A percentile compares a stretch with the other conserved stretches of the same genome.
Evolutionary conservation across 2,329 filamentous ascomycete species (phyloP).

Genomic region (Neobulgaria alba): DNA sequence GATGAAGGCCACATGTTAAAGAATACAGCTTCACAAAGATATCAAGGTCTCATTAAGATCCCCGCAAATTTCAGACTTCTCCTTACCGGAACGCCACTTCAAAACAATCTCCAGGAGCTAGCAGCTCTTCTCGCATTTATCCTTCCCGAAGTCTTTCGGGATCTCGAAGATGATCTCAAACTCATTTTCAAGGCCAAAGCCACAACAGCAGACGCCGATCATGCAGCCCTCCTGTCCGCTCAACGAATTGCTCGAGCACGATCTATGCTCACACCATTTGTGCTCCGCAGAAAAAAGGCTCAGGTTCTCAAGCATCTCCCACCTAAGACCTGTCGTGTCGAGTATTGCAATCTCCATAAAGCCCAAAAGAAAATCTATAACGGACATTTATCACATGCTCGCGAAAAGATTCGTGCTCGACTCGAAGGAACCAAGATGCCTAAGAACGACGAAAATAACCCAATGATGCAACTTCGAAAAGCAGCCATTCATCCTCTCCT

Average conservation of each 20-base stretch:
- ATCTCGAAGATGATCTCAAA: slow-evolving; percentile 69
- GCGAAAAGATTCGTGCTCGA: slow-evolving; percentile 47
- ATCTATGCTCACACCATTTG: slow-evolving; percentile 90
- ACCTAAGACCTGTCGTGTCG: slow-evolving; percentile 66
- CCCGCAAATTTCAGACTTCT: slow-evolving; percentile 76
- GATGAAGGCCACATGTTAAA: slow-evolving; percentile 94
- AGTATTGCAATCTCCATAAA: slow-evolving; percentile 71
- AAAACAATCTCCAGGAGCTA: slow-evolving; percentile 91
- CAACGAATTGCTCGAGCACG: slow-evolving; percentile 81
- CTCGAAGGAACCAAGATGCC: slow-evolving; percentile 42
- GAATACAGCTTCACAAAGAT: slow-evolving; percentile 75
- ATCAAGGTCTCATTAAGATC: slow-evolving; percentile 70
- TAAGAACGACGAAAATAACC: slow-evolving; percentile 53
- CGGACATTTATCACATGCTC: slow-evolving; percentile 54
- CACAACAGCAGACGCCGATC: slow-evolving; percentile 67
- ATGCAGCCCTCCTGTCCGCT: slow-evolving; percentile 76
- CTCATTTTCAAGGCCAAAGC: slow-evolving; percentile 90
- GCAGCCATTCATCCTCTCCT: slow-evolving; percentile 87
- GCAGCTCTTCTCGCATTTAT: slow-evolving; percentile 90
- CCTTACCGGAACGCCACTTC: slow-evolving; percentile 82
- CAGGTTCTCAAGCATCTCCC: slow-evolving; percentile 84
- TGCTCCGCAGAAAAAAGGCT: slow-evolving; percentile 85
- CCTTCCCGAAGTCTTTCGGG: slow-evolving; percentile 73
- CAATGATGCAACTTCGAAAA: slow-evolving; percentile 86
- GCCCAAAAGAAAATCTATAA: slow-evolving; percentile 68